Evolutionary conservation across 371 early-diverging fungal species (phyloP), one percentile per base, ranked within the genome.

Genomic region (Gilbertella persicaria): DNA sequence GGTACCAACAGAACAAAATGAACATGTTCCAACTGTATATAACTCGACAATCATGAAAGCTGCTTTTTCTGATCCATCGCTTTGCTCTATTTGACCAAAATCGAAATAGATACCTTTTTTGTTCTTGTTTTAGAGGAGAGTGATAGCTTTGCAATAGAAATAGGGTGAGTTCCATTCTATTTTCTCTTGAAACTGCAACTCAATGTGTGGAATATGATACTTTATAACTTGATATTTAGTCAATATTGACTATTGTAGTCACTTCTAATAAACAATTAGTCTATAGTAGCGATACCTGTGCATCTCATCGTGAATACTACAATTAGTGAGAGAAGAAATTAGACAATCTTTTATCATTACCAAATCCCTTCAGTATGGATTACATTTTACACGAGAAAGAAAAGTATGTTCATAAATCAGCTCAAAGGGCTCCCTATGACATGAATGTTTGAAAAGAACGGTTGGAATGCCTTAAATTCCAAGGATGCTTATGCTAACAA

Each of bases 191-290:
- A n/a, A n/a, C n/a, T n/a, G n/a, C n/a, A n/a, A n/a, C n/a, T n/a
- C n/a, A n/a, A n/a, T n/a, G n/a, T n/a, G n/a, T n/a, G n/a, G n/a
- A n/a, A n/a, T n/a, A n/a, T n/a, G n/a, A n/a, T n/a, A n/a, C n/a
- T n/a, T n/a, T n/a, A n/a, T n/a, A n/a, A 66, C 58, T 69, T 55
- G 76, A 75, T 42, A 67, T 75, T 46, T 72, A 75, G 48, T 75
- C 72, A 37, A 70, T 75, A 36, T 56, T 62, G 36, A 69, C 76
- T 2, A 73, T 73, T 7, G 35, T 66, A 1, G 69, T 72, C 44
- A 65, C 68, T 1, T 70, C 70, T 51, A 64, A 66, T 41, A 59
- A 62, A 16, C 50, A 55, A 12, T 54, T 75, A 0, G 66, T 72
- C 12, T 72, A 72, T 33, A 66, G 67, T 25, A 53, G 49, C 0